phyloP scores from a whole-genome alignment of 768 basidiomycete species.

The Leccinum variicolor region DNA sequence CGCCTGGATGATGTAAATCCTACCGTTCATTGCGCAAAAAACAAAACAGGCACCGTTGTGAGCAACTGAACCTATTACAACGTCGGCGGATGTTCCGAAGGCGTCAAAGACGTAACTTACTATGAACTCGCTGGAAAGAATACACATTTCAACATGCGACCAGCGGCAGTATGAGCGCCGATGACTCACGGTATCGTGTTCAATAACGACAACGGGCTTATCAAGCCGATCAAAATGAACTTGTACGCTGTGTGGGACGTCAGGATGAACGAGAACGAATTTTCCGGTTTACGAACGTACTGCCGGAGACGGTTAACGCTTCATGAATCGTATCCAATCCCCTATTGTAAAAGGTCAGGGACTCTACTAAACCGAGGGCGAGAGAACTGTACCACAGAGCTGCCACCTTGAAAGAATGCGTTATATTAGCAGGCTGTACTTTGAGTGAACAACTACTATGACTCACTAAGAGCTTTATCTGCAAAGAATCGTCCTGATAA shows the following conservation, averaged over 20 bases:
- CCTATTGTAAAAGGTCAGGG: slow-evolving; percentile 1
- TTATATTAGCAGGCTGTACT: background rate
- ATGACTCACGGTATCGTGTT: slow-evolving; percentile 2
- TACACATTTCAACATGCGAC: background rate
- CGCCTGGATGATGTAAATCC: slow-evolving; percentile 1
- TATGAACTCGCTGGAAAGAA: slow-evolving; percentile 1
- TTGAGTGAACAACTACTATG: background rate
- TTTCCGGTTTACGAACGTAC: background rate
- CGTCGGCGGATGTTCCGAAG: background rate
- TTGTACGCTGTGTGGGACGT: slow-evolving; percentile 7
- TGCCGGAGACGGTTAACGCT: slow-evolving; percentile 3
- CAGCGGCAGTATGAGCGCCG: background rate
- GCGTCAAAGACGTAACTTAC: background rate
- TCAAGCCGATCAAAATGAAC: background rate
- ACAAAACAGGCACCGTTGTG: background rate
- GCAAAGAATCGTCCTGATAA: slow-evolving; percentile 1
- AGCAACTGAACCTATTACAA: slow-evolving; percentile 2
- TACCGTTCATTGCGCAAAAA: background rate
- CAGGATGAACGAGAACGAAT: background rate
- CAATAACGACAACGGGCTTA: background rate
- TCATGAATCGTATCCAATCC: slow-evolving; percentile 11
- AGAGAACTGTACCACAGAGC: slow-evolving; percentile 1
- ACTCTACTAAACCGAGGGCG: background rate
- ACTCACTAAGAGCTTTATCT: slow-evolving; percentile 14
- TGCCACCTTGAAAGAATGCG: slow-evolving; percentile 1